These are phyloP conservation scores for Fusarium beomiforme DNA, from an alignment of 2,329 filamentous ascomycete genomes.

Conservation along the genomic window DNA sequence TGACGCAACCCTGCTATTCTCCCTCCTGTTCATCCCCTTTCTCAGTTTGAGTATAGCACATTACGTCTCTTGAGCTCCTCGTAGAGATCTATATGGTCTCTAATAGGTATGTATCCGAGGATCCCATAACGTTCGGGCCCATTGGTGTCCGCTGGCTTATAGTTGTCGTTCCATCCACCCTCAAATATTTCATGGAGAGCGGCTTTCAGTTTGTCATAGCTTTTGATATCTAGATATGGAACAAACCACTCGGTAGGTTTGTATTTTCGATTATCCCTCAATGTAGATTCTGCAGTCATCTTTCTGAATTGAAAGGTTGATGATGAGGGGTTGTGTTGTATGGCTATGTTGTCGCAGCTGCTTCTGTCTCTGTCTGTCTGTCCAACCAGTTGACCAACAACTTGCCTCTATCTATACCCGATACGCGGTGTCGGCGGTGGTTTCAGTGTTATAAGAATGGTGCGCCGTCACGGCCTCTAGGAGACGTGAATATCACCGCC, in stretches of 20 bases:
- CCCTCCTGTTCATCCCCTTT: too few relatives aligned
- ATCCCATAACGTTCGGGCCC: too few relatives aligned
- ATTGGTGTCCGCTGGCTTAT: too few relatives aligned
- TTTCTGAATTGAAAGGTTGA: background rate
- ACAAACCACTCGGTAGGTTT: background rate
- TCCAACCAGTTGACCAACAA: background rate
- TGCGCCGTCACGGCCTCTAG: background rate
- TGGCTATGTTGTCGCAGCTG: background rate
- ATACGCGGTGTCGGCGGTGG: background rate
- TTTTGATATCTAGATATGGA: background rate
- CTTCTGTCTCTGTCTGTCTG: background rate
- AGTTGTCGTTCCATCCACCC: too few relatives aligned
- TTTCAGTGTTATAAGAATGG: background rate
- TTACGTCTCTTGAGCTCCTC: too few relatives aligned
- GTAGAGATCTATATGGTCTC: too few relatives aligned
- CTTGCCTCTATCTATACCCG: background rate
- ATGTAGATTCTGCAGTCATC: background rate
- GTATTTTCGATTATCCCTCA: background rate
- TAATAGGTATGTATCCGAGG: too few relatives aligned
- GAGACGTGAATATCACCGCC: background rate
- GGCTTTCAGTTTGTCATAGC: background rate
- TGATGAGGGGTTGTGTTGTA: background rate
- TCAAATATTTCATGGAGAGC: background rate
- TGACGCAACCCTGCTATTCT: too few relatives aligned
- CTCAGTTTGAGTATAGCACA: too few relatives aligned